These are phyloP conservation scores for Phaeosphaeriaceae sp. DNA, from an alignment of 2,329 filamentous ascomycete species.

Conservation along the genomic window DNA sequence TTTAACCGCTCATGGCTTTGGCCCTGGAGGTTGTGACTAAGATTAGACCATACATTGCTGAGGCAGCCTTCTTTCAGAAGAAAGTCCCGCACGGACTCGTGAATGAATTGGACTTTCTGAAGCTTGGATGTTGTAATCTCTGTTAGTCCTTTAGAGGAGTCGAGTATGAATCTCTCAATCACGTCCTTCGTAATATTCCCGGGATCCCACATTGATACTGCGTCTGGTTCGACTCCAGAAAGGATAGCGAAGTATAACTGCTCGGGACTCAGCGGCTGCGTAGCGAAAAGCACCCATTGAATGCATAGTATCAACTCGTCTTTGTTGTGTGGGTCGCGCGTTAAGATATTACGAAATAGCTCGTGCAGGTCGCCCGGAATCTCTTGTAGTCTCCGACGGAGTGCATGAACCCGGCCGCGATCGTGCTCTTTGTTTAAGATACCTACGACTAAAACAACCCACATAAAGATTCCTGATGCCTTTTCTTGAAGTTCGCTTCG, in stretches of 20 bases:
- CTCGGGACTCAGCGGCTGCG: conserved; percentile 15
- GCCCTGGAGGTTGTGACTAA: conserved; percentile 43
- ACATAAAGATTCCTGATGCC: too few species aligned
- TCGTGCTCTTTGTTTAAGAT: too few species aligned
- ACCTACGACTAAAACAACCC: too few species aligned
- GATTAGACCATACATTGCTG: conserved; percentile 40
- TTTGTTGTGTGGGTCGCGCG: conserved; percentile 48
- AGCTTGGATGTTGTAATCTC: conserved; percentile 20
- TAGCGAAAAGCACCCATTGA: conserved; percentile 21
- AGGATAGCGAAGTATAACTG: conserved; percentile 23
- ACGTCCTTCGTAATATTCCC: conserved; percentile 14
- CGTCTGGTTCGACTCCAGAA: conserved; percentile 11
- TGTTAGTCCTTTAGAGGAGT: conserved; percentile 32
- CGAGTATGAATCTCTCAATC: conserved; percentile 25
- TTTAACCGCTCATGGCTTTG: too few species aligned
- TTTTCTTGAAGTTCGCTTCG: too few species aligned
- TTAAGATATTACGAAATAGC: conserved; percentile 56
- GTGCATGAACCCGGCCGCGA: too few species aligned
- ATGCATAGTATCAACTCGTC: conserved; percentile 13
- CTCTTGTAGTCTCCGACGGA: too few species aligned
- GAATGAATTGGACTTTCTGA: conserved; percentile 40
- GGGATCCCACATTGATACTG: conserved; percentile 17
- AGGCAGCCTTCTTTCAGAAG: conserved; percentile 47
- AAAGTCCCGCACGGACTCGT: too few species aligned
- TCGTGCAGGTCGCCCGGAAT: conserved; percentile 54